These are phyloP conservation scores for Globisporangium abappressorium DNA, from an alignment of 352 stramenopile species.

Conservation along the genomic window DNA sequence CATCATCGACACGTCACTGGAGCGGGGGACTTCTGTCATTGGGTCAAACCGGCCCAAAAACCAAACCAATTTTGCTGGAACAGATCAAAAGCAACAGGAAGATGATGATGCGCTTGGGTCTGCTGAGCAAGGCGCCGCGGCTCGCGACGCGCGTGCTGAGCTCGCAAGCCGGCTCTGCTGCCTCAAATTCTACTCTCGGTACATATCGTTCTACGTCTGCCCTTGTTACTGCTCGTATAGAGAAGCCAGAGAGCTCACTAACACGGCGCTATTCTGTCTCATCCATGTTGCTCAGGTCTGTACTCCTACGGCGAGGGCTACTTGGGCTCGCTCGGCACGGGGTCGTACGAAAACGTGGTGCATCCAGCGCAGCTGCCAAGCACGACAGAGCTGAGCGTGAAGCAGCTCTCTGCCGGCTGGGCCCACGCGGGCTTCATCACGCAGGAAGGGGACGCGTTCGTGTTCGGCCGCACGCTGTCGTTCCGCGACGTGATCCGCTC, in stretches of 20 bases:
- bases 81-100: background rate
- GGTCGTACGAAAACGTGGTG: conserved; percentile 54
- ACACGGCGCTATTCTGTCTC: background rate
- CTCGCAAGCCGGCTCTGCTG: background rate
- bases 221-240: background rate
- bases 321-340: conserved; percentile 67
- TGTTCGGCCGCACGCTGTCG: conserved; percentile 78
- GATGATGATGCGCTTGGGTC: conserved; percentile 10
- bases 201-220: background rate
- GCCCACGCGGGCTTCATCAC: conserved; percentile 77
- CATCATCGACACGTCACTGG: background rate
- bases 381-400: conserved; percentile 44
- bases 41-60: background rate
- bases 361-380: conserved; percentile 40
- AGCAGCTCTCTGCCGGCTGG: conserved; percentile 73
- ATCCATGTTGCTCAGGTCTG: conserved; percentile 27
- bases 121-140: conserved; percentile 2
- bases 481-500: conserved; percentile 82
- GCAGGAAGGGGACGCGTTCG: conserved; percentile 58
- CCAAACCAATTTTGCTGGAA: background rate
- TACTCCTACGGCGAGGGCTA: conserved; percentile 81
- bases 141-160: conserved; percentile 1
- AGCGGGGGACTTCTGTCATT: background rate
- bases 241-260: background rate
- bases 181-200: background rate